Evolutionary conservation across 2,329 filamentous ascomycete genomes (phyloP).

Genomic region (Fusarium scirpi): DNA sequence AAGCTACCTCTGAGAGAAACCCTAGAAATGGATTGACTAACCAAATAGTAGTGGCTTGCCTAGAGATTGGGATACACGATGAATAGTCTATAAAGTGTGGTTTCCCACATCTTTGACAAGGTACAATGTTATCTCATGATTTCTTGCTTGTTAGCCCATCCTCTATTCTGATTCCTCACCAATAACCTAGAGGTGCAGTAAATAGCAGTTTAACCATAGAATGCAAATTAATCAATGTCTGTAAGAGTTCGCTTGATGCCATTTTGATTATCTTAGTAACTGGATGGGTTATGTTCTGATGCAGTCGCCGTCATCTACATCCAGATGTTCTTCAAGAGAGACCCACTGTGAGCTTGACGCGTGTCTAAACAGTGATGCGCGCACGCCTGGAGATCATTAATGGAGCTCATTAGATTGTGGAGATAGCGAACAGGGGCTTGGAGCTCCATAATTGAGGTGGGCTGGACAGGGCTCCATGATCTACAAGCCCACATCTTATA

Average conservation of each 20-base stretch:
- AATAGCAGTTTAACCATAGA: too few relatives aligned
- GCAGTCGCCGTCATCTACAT: background rate
- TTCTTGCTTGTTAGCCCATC: fast-evolving
- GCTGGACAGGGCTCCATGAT: background rate
- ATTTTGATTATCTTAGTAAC: background rate
- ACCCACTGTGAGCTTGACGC: background rate
- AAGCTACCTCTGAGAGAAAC: background rate
- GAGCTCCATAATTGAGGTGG: too few relatives aligned
- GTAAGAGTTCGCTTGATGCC: too few relatives aligned
- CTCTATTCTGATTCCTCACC: too few relatives aligned
- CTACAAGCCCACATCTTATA: background rate
- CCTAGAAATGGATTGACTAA: background rate
- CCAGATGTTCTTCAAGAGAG: background rate
- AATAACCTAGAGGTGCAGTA: too few relatives aligned
- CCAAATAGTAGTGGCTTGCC: fast-evolving
- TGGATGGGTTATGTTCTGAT: fast-evolving
- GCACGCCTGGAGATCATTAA: background rate
- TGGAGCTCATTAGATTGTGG: background rate
- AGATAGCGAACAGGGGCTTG: background rate
- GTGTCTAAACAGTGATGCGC: background rate
- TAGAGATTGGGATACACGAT: fast-evolving
- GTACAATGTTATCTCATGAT: fast-evolving
- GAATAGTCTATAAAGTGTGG: fast-evolving
- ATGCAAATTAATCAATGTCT: too few relatives aligned
- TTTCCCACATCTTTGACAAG: background rate